Percentiles rank a stretch among this genome's conserved stretches.
These are phyloP conservation scores for Xerocomus minutiporus DNA, from an alignment of 1,284 basidiomycete genomes.

Conservation along the genomic window DNA sequence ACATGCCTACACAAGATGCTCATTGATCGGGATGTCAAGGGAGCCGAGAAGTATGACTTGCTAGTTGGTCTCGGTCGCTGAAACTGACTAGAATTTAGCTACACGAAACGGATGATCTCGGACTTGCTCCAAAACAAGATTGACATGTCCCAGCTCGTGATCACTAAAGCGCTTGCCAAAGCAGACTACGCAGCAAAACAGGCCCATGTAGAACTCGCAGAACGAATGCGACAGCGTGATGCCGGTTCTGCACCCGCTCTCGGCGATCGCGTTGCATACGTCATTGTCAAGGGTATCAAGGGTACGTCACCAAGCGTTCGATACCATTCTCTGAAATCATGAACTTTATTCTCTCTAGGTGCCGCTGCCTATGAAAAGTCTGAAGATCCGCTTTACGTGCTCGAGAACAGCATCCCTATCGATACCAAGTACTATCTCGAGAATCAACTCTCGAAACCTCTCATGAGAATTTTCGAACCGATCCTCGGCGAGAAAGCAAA, in stretches of 20 bases:
- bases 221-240: constrained; percentile 91
- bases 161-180: constrained; percentile 93
- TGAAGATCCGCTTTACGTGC: constrained; percentile 91
- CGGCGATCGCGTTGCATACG: constrained; percentile 95
- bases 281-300: constrained; percentile 94
- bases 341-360: constrained; percentile 41
- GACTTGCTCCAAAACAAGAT: constrained; percentile 93
- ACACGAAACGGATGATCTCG: constrained; percentile 87
- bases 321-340: background rate
- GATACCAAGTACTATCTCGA: constrained; percentile 97
- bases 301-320: constrained; percentile 41
- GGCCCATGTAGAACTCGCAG: constrained; percentile 91
- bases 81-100: constrained; percentile 46
- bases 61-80: background rate
- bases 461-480: constrained; percentile 97
- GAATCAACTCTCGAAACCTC: constrained; percentile 91
- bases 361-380: constrained; percentile 98
- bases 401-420: constrained; percentile 95
- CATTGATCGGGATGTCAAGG: constrained; percentile 89
- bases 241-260: constrained; percentile 91
- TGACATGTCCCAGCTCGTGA: constrained; percentile 97
- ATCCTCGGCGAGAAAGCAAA: constrained; percentile 87
- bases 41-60: constrained; percentile 75
- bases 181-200: constrained; percentile 87
- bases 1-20: constrained; percentile 96